Evolutionary conservation across 495 filamentous ascomycete species (phyloP), one percentile per base, ranked within the genome.

Genomic region (Podospora tetraspora): DNA sequence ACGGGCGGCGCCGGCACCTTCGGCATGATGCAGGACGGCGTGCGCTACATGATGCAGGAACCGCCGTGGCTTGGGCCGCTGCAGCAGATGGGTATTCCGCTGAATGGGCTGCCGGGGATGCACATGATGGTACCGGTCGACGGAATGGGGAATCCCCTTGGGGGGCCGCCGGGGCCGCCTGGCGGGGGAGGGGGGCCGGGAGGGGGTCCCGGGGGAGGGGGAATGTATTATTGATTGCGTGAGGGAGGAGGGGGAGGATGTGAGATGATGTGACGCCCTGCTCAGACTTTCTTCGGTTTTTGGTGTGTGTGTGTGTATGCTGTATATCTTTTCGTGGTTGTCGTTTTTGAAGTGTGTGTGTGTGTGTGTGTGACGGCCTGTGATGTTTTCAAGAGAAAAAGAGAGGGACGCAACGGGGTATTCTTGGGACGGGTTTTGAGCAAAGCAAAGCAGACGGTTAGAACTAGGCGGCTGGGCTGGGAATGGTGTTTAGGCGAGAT

Each of bases 41-140:
- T 79, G 61, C 71, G 73, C 2, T 70, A 66, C 64, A 66, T 77
- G 64, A 73, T 76, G 73, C 71, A 74, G 68, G 76, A 76, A 52
- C 64, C 64, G 52, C 70, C 66, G 3, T 71, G 70, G 70, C 61
- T 68, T 21, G 9, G 12, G 5, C 66, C 60, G 58, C 43, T 66
- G 58, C 58, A 60, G 32, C 58, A 66, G 58, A 66, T 66, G 65
- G 65, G 57, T 0, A 43, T 64, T 2, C 21, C 21, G 21, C 21
- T 64, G 6, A 34, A 34, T 8, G 32, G 32, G 1, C 22, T 43
- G 30, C 13, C 43, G 27, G 64, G 56, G 0, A 22, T 52, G 43
- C 43, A 52, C 16, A 52, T 52, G 43, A 52, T 21, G 22, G 34
- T 59, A 10, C 58, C 58, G 57, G 65, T 66, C 3, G 65, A 61